A percentile compares a stretch with the other conserved stretches of the same genome.
These are phyloP conservation scores for Logfia minima DNA, from an alignment of 129 eudicot species.

Conservation along the genomic window DNA sequence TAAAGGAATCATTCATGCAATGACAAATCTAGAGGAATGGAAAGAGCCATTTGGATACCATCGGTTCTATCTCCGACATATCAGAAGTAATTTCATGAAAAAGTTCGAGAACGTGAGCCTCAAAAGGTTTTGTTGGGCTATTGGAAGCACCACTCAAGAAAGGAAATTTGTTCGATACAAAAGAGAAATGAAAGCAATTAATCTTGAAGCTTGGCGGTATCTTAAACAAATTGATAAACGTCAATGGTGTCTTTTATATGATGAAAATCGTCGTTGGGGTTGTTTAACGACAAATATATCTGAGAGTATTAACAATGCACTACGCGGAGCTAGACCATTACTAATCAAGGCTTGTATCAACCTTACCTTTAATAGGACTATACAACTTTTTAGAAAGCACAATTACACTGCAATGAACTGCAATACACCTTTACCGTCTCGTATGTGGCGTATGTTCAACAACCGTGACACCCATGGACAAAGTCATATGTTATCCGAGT, in stretches of 20 bases:
- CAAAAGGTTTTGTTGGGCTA: neutral
- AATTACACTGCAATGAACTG: neutral
- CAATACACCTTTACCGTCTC: neutral
- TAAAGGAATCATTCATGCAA: no score
- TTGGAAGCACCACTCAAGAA: neutral
- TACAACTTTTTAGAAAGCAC: neutral
- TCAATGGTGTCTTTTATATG: neutral
- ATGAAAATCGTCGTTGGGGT: neutral
- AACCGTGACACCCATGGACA: neutral
- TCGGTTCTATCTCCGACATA: neutral
- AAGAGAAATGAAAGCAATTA: neutral
- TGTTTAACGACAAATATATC: neutral
- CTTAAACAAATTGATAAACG: neutral
- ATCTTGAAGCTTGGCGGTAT: neutral
- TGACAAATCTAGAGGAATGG: no score
- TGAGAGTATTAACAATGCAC: neutral
- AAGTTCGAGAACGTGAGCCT: neutral
- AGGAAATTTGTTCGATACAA: neutral
- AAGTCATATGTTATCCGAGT: neutral
- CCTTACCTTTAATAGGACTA: neutral
- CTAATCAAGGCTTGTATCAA: neutral
- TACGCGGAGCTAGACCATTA: neutral
- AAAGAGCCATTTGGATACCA: no score
- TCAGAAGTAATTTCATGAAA: neutral
- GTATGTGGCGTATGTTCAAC: no score